Percentiles rank a stretch among this genome's conserved stretches.
These are phyloP conservation scores for Bimuria novae-zelandiae DNA, from an alignment of 2,329 filamentous ascomycete species.

Conservation along the genomic window DNA sequence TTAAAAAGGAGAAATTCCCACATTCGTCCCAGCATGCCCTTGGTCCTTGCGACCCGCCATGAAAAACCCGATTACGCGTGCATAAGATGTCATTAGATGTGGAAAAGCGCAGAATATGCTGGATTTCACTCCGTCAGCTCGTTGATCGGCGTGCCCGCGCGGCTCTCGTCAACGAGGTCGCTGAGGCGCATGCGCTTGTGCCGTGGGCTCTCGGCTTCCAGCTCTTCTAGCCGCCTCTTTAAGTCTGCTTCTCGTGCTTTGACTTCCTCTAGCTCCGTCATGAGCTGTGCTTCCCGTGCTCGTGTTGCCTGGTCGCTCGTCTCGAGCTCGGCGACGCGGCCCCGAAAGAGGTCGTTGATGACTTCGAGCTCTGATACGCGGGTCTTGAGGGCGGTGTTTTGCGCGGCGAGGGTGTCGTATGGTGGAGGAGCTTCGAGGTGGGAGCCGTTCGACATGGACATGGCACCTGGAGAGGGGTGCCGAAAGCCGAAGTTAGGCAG, in stretches of 20 bases:
- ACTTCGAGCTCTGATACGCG: constrained; percentile 93
- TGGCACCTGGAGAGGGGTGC: constrained; percentile 61
- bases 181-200: constrained; percentile 63
- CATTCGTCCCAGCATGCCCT: constrained; percentile 2
- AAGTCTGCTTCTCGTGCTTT: constrained; percentile 79
- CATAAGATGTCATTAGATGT: constrained; percentile 26
- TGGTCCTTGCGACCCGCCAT: constrained; percentile 13
- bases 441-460: constrained; percentile 63
- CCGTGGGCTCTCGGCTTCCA: constrained; percentile 51
- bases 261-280: constrained; percentile 70
- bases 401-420: constrained; percentile 77
- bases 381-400: constrained; percentile 89
- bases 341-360: constrained; percentile 76
- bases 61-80: constrained; percentile 11
- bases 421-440: constrained; percentile 73
- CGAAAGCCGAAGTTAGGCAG: constrained; percentile 50
- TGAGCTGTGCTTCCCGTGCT: constrained; percentile 61
- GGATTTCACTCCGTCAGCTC: constrained; percentile 33
- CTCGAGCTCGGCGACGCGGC: constrained; percentile 73
- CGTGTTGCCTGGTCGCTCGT: constrained; percentile 71
- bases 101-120: constrained; percentile 4
- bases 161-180: constrained; percentile 56
- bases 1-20: background rate
- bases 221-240: constrained; percentile 78
- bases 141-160: constrained; percentile 41